A percentile compares a stretch with the other conserved stretches of the same genome.
Evolutionary conservation across 202 grass and related monocot genomes (phyloP).

Genomic region (Elaeis oleifera): DNA sequence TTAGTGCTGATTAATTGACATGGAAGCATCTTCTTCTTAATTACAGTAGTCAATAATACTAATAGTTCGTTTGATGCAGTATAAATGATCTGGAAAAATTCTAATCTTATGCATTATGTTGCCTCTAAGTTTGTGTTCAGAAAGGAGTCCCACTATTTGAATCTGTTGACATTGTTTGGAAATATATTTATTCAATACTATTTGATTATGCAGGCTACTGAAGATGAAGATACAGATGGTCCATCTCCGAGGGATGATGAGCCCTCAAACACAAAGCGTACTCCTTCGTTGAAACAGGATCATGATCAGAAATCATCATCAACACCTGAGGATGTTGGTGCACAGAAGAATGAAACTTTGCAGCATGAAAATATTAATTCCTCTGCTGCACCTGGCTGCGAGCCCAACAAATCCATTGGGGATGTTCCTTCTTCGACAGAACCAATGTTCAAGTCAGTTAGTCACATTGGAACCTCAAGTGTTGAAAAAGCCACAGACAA

Average conservation of each 20-base stretch:
- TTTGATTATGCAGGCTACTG: slow-evolving; percentile 31
- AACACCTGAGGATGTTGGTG: slow-evolving; percentile 20
- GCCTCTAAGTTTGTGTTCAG: too few species aligned
- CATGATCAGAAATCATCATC: slow-evolving; percentile 28
- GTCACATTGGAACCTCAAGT: slow-evolving; percentile 34
- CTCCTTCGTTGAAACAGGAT: not conserved
- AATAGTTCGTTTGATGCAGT: too few species aligned
- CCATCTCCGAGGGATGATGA: slow-evolving; percentile 29
- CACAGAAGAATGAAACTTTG: slow-evolving; percentile 14
- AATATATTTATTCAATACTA: slow-evolving; percentile 13
- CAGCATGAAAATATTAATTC: slow-evolving; percentile 9
- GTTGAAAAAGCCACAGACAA: slow-evolving; percentile 39
- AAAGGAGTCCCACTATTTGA: too few species aligned
- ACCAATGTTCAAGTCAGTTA: slow-evolving; percentile 33
- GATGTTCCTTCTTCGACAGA: slow-evolving; percentile 18
- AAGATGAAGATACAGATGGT: slow-evolving; percentile 31
- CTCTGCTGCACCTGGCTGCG: slow-evolving; percentile 10
- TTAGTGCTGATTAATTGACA: too few species aligned
- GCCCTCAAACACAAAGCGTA: slow-evolving; percentile 11
- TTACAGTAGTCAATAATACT: too few species aligned
- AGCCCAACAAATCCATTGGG: slow-evolving; percentile 31
- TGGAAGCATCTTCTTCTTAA: too few species aligned
- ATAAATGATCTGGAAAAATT: too few species aligned
- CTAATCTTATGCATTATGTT: too few species aligned
- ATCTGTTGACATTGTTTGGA: too few species aligned